A percentile compares a stretch with the other conserved stretches of the same genome.
phyloP scores from a whole-genome alignment of 768 basidiomycete genomes.

The Podaxis rugospora region DNA sequence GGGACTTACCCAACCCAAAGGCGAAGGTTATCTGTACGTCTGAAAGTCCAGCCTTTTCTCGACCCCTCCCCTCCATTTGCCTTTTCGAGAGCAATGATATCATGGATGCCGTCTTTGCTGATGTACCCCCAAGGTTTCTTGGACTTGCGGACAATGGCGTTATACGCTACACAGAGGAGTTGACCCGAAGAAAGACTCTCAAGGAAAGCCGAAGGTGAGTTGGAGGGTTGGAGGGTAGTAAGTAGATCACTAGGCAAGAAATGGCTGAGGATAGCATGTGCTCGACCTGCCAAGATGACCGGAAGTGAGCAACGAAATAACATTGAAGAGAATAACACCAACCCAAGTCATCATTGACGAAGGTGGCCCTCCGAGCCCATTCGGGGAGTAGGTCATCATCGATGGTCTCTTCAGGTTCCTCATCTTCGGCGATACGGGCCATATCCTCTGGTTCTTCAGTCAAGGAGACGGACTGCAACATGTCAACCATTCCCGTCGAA shows the following conservation, averaged over 20 bases:
- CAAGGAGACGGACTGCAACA: constrained; percentile 44
- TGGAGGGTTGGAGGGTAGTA: constrained; percentile 12
- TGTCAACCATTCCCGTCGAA: constrained; percentile 55
- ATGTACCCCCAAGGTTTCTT: constrained; percentile 89
- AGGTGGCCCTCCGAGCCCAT: constrained; percentile 67
- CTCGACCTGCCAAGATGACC: constrained; percentile 46
- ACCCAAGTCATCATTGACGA: constrained; percentile 58
- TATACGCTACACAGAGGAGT: constrained; percentile 77
- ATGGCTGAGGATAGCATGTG: constrained; percentile 52
- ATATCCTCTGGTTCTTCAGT: constrained; percentile 57
- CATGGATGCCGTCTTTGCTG: constrained; percentile 71
- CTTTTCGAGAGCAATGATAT: constrained; percentile 64
- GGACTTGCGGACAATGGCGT: constrained; percentile 73
- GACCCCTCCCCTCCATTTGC: constrained; percentile 36
- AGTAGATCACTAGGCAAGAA: constrained; percentile 51
- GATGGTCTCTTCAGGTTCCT: constrained; percentile 36
- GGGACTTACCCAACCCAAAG: constrained; percentile 76
- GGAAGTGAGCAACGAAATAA: background rate
- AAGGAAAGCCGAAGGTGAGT: constrained; percentile 40
- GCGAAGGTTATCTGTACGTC: constrained; percentile 80
- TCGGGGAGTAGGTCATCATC: constrained; percentile 72
- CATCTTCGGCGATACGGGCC: constrained; percentile 34
- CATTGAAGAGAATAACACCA: constrained; percentile 18
- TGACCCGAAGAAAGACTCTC: constrained; percentile 68
- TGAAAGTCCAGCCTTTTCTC: constrained; percentile 76